phyloP scores from a whole-genome alignment of 148 eudicot genomes.

The Silene uniflora region DNA sequence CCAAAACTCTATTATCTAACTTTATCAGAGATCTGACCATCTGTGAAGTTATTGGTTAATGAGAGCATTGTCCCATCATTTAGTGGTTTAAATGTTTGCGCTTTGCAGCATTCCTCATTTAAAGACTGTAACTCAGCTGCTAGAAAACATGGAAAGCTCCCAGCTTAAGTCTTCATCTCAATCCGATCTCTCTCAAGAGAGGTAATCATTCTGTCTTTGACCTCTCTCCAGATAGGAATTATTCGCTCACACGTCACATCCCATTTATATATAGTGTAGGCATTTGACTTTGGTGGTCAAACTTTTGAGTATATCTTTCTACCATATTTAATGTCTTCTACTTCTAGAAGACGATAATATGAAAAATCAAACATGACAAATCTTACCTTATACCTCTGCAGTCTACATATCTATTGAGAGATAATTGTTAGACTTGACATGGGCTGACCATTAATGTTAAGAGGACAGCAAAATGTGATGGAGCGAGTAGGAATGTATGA shows the following conservation, averaged over 20 bases:
- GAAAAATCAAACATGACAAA: no score
- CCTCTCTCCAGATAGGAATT: not conserved
- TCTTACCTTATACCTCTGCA: not conserved
- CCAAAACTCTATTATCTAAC: not conserved
- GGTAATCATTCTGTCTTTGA: slow-evolving; percentile 33
- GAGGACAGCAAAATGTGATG: no score
- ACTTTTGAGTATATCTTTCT: not conserved
- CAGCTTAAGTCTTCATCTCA: slow-evolving; percentile 62
- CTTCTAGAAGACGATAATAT: no score
- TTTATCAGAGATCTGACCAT: not conserved
- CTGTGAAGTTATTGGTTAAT: not conserved
- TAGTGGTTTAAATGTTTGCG: not conserved
- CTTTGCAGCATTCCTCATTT: slow-evolving; percentile 71
- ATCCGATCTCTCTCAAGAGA: slow-evolving; percentile 41
- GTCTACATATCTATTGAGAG: not conserved
- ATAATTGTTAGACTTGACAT: no score
- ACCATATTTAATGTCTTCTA: no score
- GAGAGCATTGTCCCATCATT: not conserved
- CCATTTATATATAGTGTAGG: no score
- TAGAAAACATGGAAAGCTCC: slow-evolving; percentile 69
- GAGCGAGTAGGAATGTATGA: no score
- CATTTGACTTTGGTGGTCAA: no score
- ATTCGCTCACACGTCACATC: no score
- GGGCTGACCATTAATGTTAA: no score
- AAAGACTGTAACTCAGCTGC: slow-evolving; percentile 62